Conservation (phyloP, 768 basidiomycete species). For the Hypholoma fasciculare region DNA sequence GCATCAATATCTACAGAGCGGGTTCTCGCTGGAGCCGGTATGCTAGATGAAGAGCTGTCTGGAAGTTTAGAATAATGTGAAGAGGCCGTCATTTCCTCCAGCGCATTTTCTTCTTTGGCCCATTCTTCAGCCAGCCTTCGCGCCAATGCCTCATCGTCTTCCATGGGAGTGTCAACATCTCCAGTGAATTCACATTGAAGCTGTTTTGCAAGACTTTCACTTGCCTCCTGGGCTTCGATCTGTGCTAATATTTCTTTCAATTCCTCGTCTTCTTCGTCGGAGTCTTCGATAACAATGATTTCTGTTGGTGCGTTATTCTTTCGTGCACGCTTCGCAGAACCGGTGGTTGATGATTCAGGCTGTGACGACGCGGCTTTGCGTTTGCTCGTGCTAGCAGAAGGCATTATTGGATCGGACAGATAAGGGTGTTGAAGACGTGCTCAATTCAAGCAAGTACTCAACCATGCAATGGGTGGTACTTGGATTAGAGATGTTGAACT, state of each 20-base stretch:
- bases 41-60: background rate
- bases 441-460: background rate
- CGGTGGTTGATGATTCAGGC: background rate
- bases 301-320: constrained; percentile 16
- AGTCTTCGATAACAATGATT: constrained; percentile 24
- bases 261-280: constrained; percentile 34
- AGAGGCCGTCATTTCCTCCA: background rate
- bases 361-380: constrained; percentile 2
- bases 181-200: constrained; percentile 29
- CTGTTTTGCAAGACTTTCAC: constrained; percentile 36
- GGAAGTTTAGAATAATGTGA: background rate
- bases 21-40: background rate
- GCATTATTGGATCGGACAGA: constrained; percentile 2
- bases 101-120: constrained; percentile 21
- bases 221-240: constrained; percentile 44
- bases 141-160: constrained; percentile 38
- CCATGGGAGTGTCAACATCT: constrained; percentile 12
- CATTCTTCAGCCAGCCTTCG: constrained; percentile 41
- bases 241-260: constrained; percentile 38
- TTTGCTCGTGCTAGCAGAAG: constrained; percentile 9
- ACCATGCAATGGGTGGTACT: background rate
- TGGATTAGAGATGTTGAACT: too few relatives aligned
- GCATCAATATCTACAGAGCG: too few relatives aligned
- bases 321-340: constrained; percentile 14
- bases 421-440: background rate